Conservation (phyloP, 2,329 filamentous ascomycete genomes). For the Ophiostoma piceae region DNA sequence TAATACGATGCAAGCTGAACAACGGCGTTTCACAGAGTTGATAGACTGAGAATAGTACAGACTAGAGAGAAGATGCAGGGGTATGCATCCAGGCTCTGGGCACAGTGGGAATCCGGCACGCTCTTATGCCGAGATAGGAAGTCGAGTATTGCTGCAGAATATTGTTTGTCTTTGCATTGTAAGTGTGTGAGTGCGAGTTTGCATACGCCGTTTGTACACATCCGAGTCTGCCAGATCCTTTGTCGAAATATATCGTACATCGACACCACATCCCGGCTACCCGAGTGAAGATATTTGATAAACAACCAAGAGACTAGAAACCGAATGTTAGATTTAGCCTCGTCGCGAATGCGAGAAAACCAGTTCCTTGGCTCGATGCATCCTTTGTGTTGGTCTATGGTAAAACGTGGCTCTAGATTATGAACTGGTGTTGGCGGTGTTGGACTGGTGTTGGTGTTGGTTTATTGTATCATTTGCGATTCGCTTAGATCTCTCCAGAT, state of each 20-base stretch:
- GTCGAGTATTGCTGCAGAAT: not conserved
- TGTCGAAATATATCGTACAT: not conserved
- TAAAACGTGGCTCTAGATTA: not conserved
- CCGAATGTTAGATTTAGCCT: not conserved
- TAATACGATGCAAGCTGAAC: not conserved
- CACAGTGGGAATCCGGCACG: not conserved
- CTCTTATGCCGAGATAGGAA: conserved; percentile 5
- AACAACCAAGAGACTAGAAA: not conserved
- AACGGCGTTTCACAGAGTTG: not conserved
- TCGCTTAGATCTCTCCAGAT: too few species aligned
- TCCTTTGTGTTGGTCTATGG: not conserved
- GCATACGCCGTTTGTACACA: not conserved
- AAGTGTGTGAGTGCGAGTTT: not conserved
- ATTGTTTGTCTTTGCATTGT: not conserved
- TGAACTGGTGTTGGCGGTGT: not conserved
- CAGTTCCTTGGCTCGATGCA: not conserved
- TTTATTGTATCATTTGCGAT: too few species aligned
- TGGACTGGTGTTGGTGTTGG: not conserved
- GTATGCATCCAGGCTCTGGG: not conserved
- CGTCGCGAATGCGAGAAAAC: not conserved
- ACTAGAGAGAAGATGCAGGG: not conserved
- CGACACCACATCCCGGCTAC: not conserved
- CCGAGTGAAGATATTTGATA: not conserved
- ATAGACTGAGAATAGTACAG: not conserved
- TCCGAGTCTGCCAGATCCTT: not conserved